A percentile compares a stretch with the other conserved stretches of the same genome.
phyloP scores from a whole-genome alignment of 768 basidiomycete species.

The Asterophora lycoperdoides region DNA sequence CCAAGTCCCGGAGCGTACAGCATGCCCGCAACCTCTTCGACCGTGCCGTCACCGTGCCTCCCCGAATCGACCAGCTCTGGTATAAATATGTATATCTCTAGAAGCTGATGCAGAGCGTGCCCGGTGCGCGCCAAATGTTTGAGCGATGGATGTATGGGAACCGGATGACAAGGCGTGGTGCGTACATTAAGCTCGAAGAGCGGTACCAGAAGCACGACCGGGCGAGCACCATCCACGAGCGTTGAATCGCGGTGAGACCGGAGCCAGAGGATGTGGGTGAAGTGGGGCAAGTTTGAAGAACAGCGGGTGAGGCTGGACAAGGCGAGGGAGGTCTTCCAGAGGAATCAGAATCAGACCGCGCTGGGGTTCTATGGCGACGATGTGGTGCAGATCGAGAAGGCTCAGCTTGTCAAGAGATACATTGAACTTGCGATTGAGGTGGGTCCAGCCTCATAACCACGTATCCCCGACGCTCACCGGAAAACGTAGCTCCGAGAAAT shows the following conservation, averaged over 20 bases:
- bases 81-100: conserved; percentile 99
- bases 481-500: conserved; percentile 79
- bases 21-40: conserved; percentile 97
- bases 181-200: conserved; percentile 98
- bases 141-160: conserved; percentile 99
- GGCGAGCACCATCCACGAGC: conserved; percentile 89
- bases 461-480: background rate
- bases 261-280: conserved; percentile 83
- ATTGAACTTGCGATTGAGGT: conserved; percentile 92
- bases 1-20: conserved; percentile 95
- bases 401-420: conserved; percentile 95
- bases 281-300: conserved; percentile 87
- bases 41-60: conserved; percentile 92
- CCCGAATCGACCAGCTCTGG: conserved; percentile 96
- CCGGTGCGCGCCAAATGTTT: conserved; percentile 95
- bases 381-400: conserved; percentile 91
- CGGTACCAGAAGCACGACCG: conserved; percentile 90
- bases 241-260: conserved; percentile 73
- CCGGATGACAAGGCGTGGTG: conserved; percentile 99
- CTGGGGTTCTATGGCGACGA: conserved; percentile 86
- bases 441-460: conserved; percentile 18
- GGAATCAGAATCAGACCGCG: too few relatives aligned
- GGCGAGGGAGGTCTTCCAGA: conserved; percentile 82
- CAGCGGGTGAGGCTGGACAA: conserved; percentile 70
- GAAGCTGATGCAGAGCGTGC: conserved; percentile 92